These are phyloP conservation scores for Exobasidium rhododendri DNA, from an alignment of 1,284 basidiomycete genomes.

Conservation along the genomic window DNA sequence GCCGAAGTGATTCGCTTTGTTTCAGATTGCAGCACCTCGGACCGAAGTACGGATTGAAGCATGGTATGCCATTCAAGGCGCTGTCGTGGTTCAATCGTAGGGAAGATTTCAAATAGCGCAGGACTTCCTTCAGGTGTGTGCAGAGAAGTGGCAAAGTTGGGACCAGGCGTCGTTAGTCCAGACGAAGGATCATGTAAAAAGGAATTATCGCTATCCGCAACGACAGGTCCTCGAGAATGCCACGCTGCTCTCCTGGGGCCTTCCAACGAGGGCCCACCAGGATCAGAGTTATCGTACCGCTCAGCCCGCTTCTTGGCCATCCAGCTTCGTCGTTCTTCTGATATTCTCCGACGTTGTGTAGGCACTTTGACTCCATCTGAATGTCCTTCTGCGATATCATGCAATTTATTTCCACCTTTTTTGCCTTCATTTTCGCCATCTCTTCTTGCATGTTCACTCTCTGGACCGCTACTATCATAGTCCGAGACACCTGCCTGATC, in stretches of 20 bases:
- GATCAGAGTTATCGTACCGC: conserved; percentile 7
- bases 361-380: neutral
- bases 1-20: conserved; percentile 56
- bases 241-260: conserved; percentile 16
- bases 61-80: conserved; percentile 55
- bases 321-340: neutral
- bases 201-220: neutral
- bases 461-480: neutral
- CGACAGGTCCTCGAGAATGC: conserved; percentile 14
- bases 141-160: conserved; percentile 7
- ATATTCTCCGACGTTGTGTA: neutral
- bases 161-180: conserved; percentile 15
- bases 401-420: neutral
- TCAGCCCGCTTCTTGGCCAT: neutral
- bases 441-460: neutral
- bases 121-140: conserved; percentile 20
- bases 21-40: conserved; percentile 52
- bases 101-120: conserved; percentile 1
- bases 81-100: conserved; percentile 30
- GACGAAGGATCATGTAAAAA: neutral
- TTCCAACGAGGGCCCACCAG: conserved; percentile 5
- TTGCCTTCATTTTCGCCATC: neutral
- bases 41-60: conserved; percentile 51
- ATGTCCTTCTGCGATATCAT: conserved; percentile 14
- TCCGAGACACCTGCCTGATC: neutral